These are phyloP conservation scores for Neofusicoccum laricinum DNA, from an alignment of 2,329 filamentous ascomycete species.

Conservation along the genomic window DNA sequence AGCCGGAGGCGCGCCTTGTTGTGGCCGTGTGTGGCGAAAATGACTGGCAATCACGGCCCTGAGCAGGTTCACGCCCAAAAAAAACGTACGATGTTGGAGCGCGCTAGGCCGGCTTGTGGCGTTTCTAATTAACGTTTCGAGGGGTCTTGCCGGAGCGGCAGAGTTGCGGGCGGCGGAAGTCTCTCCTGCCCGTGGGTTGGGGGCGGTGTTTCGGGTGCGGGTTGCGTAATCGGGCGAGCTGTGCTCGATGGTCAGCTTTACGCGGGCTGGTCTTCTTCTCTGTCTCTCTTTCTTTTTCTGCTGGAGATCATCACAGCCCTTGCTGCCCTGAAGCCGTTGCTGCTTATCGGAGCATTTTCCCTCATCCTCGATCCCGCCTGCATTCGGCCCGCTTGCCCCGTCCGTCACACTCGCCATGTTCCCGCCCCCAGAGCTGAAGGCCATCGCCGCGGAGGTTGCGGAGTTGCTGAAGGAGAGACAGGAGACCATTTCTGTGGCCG, in stretches of 20 bases:
- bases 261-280: not conserved
- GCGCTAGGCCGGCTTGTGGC: slow-evolving; percentile 4
- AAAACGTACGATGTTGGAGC: slow-evolving; percentile 6
- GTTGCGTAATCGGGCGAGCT: too few species aligned
- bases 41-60: not conserved
- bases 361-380: not conserved
- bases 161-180: not conserved
- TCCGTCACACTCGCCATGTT: not conserved
- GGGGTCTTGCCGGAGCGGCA: not conserved
- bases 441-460: slow-evolving; percentile 50
- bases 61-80: not conserved
- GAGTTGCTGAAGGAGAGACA: slow-evolving; percentile 53
- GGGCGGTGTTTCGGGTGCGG: not conserved
- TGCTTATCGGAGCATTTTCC: too few species aligned
- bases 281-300: not conserved
- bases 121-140: not conserved
- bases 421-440: slow-evolving; percentile 28
- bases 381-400: not conserved
- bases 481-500: slow-evolving; percentile 60
- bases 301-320: too few species aligned
- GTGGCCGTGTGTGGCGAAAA: not conserved
- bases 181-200: not conserved
- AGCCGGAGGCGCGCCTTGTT: not conserved
- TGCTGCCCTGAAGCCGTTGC: too few species aligned
- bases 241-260: too few species aligned